These are phyloP conservation scores for Paramecium sexaurelia DNA, from an alignment of 73 alveolate genomes.

Conservation along the genomic window DNA sequence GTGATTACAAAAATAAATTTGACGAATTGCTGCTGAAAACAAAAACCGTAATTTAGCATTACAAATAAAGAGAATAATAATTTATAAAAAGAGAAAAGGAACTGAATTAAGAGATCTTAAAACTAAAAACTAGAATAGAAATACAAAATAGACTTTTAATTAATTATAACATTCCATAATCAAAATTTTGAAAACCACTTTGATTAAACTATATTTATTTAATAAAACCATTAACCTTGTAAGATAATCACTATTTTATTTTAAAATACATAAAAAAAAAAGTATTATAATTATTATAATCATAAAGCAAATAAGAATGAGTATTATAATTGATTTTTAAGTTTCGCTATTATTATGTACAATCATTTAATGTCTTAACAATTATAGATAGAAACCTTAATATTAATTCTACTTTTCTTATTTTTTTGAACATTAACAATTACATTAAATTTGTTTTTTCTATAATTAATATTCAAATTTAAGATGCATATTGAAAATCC, in stretches of 20 bases:
- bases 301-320: no score
- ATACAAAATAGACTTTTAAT: background rate
- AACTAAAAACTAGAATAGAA: background rate
- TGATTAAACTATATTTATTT: background rate
- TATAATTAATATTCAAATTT: background rate
- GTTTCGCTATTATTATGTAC: no score
- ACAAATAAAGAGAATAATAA: background rate
- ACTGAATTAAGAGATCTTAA: background rate
- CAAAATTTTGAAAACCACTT: background rate
- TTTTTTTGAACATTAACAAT: background rate
- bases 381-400: no score
- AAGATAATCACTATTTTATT: background rate
- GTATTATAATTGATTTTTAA: no score
- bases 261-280: background rate
- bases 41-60: background rate
- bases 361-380: no score
- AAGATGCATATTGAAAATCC: conserved; percentile 15
- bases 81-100: background rate
- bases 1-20: background rate
- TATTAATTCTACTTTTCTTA: no score
- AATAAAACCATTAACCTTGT: background rate
- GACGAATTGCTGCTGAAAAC: background rate
- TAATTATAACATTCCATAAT: background rate
- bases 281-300: background rate
- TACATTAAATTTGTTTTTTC: background rate